phyloP scores from a whole-genome alignment of 2,329 filamentous ascomycete genomes.

The Trichoderma semiorbis region DNA sequence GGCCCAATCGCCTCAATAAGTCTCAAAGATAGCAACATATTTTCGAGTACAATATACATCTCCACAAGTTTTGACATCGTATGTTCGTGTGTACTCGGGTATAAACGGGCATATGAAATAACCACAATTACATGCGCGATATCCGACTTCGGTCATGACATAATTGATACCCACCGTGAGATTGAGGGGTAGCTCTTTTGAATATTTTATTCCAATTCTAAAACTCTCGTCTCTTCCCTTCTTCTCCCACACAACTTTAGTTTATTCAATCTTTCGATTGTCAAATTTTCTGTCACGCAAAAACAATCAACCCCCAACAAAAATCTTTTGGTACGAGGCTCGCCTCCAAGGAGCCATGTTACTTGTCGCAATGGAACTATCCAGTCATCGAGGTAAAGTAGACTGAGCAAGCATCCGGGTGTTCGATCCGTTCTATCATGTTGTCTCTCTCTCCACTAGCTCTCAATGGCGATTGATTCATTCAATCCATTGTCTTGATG shows the following conservation, averaged over 20 bases:
- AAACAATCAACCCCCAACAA: background rate
- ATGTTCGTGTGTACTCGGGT: background rate
- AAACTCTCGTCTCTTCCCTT: background rate
- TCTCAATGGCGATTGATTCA: background rate
- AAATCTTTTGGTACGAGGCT: constrained; percentile 17
- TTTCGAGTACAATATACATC: background rate
- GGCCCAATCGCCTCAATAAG: background rate
- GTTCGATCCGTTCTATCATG: constrained; percentile 31
- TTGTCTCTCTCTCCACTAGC: background rate
- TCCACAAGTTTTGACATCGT: background rate
- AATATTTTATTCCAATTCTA: background rate
- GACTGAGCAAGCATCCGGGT: constrained; percentile 45
- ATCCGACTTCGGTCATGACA: constrained; percentile 10
- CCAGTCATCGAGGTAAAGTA: constrained; percentile 45
- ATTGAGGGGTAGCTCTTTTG: constrained; percentile 12
- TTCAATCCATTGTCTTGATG: background rate
- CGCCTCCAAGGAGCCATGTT: constrained; percentile 18
- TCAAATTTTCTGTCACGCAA: background rate
- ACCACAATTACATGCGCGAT: background rate
- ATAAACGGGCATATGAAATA: background rate
- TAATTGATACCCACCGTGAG: constrained; percentile 15
- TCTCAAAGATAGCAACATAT: background rate
- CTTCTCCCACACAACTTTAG: background rate
- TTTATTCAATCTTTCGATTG: background rate
- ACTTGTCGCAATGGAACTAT: constrained; percentile 32